A percentile compares a stretch with the other conserved stretches of the same genome.
These are phyloP conservation scores for Gaeumannomyces sp. DNA, from an alignment of 2,329 filamentous ascomycete genomes.

Conservation along the genomic window DNA sequence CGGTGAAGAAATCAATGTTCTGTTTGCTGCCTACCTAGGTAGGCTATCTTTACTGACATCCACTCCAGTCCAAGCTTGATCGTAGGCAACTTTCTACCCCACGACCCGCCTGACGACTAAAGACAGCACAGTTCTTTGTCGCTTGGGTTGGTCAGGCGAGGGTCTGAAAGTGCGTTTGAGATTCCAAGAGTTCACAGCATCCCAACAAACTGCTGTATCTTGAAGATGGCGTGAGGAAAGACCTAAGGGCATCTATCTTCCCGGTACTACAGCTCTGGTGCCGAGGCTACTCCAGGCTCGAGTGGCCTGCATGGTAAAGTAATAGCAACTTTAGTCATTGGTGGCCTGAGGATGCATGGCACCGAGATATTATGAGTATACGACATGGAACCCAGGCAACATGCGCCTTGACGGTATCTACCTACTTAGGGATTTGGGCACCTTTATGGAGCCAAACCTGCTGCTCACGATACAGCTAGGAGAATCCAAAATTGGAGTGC, in stretches of 20 bases:
- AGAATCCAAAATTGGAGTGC: too few relatives aligned
- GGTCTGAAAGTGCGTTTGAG: neutral
- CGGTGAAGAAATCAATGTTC: slow-evolving; percentile 1
- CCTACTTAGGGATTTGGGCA: too few relatives aligned
- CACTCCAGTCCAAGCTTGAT: slow-evolving; percentile 75
- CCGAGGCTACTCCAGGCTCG: neutral
- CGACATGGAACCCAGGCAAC: neutral
- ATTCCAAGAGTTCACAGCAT: neutral
- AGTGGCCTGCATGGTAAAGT: neutral
- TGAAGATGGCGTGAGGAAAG: neutral
- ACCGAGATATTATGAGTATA: neutral
- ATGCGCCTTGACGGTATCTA: too few relatives aligned
- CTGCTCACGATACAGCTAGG: too few relatives aligned
- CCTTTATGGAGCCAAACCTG: too few relatives aligned
- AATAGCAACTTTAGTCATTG: neutral
- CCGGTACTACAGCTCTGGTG: neutral
- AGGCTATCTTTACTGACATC: slow-evolving; percentile 25
- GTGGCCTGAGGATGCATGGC: neutral
- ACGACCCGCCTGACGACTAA: slow-evolving; percentile 46
- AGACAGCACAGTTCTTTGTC: neutral
- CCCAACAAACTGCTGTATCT: neutral
- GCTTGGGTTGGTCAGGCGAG: neutral
- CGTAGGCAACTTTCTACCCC: slow-evolving; percentile 92
- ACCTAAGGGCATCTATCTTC: neutral
- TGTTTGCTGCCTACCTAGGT: neutral